Conservation (phyloP, 495 filamentous ascomycete genomes). For the Penicillium cinerascens region DNA sequence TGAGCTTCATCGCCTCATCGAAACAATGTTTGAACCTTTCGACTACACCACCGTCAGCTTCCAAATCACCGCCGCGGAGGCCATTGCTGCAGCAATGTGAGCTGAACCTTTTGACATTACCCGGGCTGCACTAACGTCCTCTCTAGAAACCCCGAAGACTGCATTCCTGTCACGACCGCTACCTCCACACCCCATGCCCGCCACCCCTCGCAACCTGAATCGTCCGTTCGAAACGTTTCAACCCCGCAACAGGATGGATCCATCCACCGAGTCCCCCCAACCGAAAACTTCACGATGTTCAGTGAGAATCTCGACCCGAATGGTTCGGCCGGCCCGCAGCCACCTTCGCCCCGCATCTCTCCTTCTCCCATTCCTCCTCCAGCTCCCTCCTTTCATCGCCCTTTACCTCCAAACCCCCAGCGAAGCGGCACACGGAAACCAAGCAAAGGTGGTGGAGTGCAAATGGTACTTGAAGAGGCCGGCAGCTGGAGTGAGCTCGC, state of each 20-base stretch:
- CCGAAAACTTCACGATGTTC: constrained; percentile 24
- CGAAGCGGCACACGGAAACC: constrained; percentile 52
- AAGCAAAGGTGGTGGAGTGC: constrained; percentile 79
- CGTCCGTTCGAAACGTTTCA: constrained; percentile 23
- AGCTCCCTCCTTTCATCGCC: constrained; percentile 38
- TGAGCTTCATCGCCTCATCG: constrained; percentile 90
- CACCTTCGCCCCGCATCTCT: constrained; percentile 22
- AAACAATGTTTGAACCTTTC: constrained; percentile 91
- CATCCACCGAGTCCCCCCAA: constrained; percentile 19
- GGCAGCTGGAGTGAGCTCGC: constrained; percentile 89
- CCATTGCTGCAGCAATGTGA: constrained; percentile 37
- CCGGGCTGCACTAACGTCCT: not conserved
- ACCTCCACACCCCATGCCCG: constrained; percentile 32
- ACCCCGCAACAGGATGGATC: constrained; percentile 28
- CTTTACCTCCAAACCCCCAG: constrained; percentile 27
- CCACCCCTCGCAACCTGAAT: constrained; percentile 40
- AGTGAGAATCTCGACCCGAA: constrained; percentile 33
- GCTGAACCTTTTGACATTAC: constrained; percentile 3
- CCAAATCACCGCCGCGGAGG: constrained; percentile 41
- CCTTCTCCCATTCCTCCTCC: constrained; percentile 26
- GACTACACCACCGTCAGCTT: constrained; percentile 82
- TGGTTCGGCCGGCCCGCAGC: constrained; percentile 21
- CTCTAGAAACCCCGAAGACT: constrained; percentile 42
- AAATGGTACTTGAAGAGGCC: constrained; percentile 82
- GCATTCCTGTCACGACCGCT: constrained; percentile 28